Base-by-base conservation (phyloP, 345 rosid species). In the Arabidopsis suecica region DNA sequence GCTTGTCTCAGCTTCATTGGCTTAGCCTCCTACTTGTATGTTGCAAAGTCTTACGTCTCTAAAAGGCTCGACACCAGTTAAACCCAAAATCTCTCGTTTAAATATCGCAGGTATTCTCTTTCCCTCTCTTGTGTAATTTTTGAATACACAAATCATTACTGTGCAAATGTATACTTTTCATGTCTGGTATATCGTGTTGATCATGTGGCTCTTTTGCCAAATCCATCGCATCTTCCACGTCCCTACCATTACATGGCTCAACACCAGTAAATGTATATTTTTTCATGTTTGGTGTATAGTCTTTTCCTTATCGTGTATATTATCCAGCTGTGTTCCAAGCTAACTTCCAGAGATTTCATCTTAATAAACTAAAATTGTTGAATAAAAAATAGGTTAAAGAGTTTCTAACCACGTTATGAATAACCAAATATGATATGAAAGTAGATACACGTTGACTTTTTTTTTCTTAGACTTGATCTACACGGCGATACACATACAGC, bases 1-100 rank as follows among this genome's bases (percentile, higher is more conserved):
- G 83, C 85, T 34, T 84, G 82, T 73, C 14, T 86, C 53, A 88
- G 85, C 71, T 40, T 65, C 61, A 38, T 86, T 32, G 86, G 65
- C 51, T 75, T 88, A 37, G 61, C 51, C 25, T 68, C 68, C 28
- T 86, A 68, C 79, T 48, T 84, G 68, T 77, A 72, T 72, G 83
- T 79, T 60, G 74, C 88, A 2, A 88, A 70, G 48, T 72, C 86
- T 3, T 83, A 84, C 66, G 72, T 83, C 41, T 83, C 79, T 70
- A 82, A 79, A 45, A 79, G 76, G 70, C 50, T 50, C 74, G 49
- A 56, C 68, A 41, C 55, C 8, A 10, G n/a, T 49, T 78, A 64
- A 64, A 37, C 30, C 30, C 36, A 68, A 30, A 16, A 38, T 38
- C 53, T 41, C 32, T 20, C 56, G 56, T 65, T 22, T 25, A 51